Evolutionary conservation across 2,329 filamentous ascomycete species (phyloP), one percentile per base, ranked within the genome.

Genomic region (Clonostachys sp.): DNA sequence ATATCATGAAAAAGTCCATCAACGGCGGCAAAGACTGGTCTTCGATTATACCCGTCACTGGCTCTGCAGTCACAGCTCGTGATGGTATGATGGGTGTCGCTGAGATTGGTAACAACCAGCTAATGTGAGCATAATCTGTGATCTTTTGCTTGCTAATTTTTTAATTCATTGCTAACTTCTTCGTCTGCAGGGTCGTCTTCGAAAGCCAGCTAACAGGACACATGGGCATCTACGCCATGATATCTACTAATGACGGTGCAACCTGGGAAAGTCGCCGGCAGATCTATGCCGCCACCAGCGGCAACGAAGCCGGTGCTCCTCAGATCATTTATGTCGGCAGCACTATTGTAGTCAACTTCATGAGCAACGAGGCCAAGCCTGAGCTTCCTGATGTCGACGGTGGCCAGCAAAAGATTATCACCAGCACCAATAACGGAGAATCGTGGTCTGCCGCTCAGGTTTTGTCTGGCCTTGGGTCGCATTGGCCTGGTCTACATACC

Each of bases 81-180:
- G 71, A 75, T 45, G 71, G 72, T 30, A 75, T 75, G 72, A 55
- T 69, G 8, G 70, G 70, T 13, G 66, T 75, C 5, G 66, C 68
- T 0, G 53, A 54, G 14, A n/a, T 39, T 39, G 56, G 64, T 8
- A 54, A 55, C 5, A 51, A 51, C 9, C 50, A 61, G 41, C 58
- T 72, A 14, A 64, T 73, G 59, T 61, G 14, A 55, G 56, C 56
- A 41, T 33, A 20, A 34, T 33, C 13, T 42, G 10, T 35, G 12
- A 12, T 16, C 6, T 10, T 2, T 33, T 34, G 12, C 20, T 18
- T 4, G 24, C 3, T 3, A 33, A 2, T 33, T 13, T 13, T 3
- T 44, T 20, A 38, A 20, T 42, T 13, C 36, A 10, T 18, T 18
- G 20, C 41, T 34, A 2, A 8, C 18, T 35, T 10, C 24, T 36